Base-by-base conservation (phyloP, 2,329 filamentous ascomycete species). In the Parafenestella ontariensis region DNA sequence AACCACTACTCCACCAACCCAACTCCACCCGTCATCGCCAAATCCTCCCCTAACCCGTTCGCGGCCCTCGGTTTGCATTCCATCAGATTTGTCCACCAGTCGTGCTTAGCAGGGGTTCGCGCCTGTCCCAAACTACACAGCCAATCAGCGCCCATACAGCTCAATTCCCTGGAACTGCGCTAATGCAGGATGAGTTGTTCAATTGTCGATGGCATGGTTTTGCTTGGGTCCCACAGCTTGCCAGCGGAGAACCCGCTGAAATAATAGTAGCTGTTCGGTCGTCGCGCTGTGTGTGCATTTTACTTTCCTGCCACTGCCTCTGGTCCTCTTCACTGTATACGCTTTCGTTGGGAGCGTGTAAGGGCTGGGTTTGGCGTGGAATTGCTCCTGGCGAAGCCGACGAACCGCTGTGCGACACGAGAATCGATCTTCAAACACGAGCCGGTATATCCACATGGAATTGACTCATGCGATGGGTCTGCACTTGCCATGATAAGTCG, bases 111-210 rank as follows among this genome's bases (percentile, higher is more conserved):
- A 59, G 57, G 57, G 57, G 50, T 59, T 45, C 36, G 40, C 17
- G 26, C 28, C 47, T 49, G 49, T 33, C 44, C 52, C 42, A 40
- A 24, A 39, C 23, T 34, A 21, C 33, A 36, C 15, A 33, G 29
- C 69, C 64, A 73, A 73, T 73, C 46, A 69, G 41, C 43, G 5
- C 31, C 18, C 56, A 8, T 15, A 46, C 45, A 21, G 40, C 28
- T 58, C 48, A 54, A 59, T 68, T 65, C 56, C 67, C 66, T 68
- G 64, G 64, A 43, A 64, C 31, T 49, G 51, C 70, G 70, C 72
- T 74, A 74, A 74, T 73, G 72, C 69, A 71, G 57, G 68, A 71
- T 74, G 72, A 71, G 70, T 71, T 74, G 71, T 72, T 66, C 70
- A 70, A 71, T 65, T 69, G 68, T 61, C 49, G 53, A 59, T 56